These are phyloP conservation scores for Colletotrichum sp. DNA, from an alignment of 2,329 filamentous ascomycete genomes.

Conservation along the genomic window DNA sequence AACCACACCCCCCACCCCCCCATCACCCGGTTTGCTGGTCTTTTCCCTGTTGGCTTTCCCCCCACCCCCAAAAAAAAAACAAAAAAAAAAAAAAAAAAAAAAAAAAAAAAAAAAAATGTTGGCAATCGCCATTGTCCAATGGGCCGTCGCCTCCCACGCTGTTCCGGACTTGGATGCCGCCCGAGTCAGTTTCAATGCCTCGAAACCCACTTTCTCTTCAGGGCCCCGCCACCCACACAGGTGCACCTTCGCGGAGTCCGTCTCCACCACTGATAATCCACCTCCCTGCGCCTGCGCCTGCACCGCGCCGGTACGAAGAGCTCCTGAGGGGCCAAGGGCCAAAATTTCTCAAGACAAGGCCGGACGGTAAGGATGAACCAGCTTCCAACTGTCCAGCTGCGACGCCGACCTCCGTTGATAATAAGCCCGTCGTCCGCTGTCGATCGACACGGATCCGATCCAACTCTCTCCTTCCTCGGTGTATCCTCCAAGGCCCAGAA, in stretches of 20 bases:
- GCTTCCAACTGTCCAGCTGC: not conserved
- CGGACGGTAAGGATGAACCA: not conserved
- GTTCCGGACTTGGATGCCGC: constrained; percentile 5
- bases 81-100: too few relatives aligned
- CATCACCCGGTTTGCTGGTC: too few relatives aligned
- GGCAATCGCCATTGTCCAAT: constrained; percentile 13
- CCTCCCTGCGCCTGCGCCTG: not conserved
- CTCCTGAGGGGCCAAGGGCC: not conserved
- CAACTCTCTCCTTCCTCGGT: not conserved
- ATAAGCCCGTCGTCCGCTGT: not conserved
- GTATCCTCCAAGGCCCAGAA: not conserved
- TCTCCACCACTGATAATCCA: not conserved
- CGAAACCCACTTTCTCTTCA: constrained; percentile 11
- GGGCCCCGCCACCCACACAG: constrained; percentile 14
- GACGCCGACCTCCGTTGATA: not conserved
- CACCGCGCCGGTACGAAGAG: not conserved
- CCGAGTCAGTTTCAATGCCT: constrained; percentile 19
- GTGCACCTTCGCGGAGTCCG: constrained; percentile 12
- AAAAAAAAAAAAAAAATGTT: not conserved
- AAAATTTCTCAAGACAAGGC: not conserved
- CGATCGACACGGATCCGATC: not conserved
- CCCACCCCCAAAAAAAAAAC: too few relatives aligned
- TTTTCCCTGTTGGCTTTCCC: too few relatives aligned
- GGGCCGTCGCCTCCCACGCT: not conserved
- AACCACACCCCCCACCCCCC: too few relatives aligned